Evolutionary conservation across 2,329 filamentous ascomycete genomes (phyloP), one percentile per base, ranked within the genome.

Genomic region (Nemania abortiva): DNA sequence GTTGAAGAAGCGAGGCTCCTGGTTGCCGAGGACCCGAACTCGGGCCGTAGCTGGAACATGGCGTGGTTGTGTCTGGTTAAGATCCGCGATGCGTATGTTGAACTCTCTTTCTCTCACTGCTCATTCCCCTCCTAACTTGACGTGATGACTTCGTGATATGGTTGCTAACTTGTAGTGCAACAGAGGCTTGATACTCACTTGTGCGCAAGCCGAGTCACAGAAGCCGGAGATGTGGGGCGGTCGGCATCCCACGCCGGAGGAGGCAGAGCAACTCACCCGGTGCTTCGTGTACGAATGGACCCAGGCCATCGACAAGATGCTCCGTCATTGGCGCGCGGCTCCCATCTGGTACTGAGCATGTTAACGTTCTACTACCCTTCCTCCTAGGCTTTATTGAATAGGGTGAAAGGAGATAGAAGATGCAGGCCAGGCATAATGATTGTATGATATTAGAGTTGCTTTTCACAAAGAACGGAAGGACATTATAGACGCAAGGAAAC

Each of bases 31-130:
- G 91, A 93, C 70, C 90, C 90, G 0, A 82, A 85, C 20, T 91
- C 89, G 71, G 89, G 89, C 73, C 85, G 89, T 27, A 93, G 90
- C 77, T 94, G 92, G 91, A 94, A 94, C 76, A 84, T 91, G 73
- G 91, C 90, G 50, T 94, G 91, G 91, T 81, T 94, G 54, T 89
- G 91, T 37, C 81, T 94, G 10, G 82, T 81, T 50, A 92, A 92
- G 78, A 89, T 93, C 59, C 83, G 85, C 24, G 86, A 88, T 65
- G 89, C 90, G 89, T 91, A 81, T 79, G 87, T 83, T 20, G 18
- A 65, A 58, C 24, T 37, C 45, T 4, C 34, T 27, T 27, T 0
- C 50, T 31, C 15, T 15, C 27, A 39, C 20, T 62, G 24, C 24
- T n/a, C n/a, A n/a, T 11, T 39, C 24, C 6, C 4, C 15, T 54